Evolutionary conservation across 805 yeast species (phyloP).

Genomic region (Saccharomycopsis selenospora): DNA sequence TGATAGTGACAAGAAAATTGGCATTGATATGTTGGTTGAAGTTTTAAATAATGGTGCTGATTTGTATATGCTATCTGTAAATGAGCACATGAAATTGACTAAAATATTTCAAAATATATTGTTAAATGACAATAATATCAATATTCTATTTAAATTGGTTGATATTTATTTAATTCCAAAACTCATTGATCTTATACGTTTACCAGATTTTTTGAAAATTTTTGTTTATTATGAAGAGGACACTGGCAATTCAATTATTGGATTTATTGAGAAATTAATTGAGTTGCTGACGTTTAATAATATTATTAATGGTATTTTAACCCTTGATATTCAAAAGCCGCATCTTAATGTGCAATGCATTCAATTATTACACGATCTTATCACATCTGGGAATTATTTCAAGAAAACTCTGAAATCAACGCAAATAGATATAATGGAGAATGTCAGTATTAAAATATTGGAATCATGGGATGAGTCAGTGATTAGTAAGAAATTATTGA

Average conservation of each 20-base stretch:
- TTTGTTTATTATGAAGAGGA: constrained; percentile 6
- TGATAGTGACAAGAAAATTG: background rate
- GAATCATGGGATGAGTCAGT: constrained; percentile 5
- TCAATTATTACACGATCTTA: background rate
- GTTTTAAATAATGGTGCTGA: background rate
- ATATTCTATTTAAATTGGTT: constrained; percentile 3
- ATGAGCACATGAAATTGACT: constrained; percentile 7
- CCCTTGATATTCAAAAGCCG: background rate
- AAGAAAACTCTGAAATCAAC: constrained; percentile 3
- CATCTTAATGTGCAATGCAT: background rate
- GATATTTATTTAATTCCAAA: background rate
- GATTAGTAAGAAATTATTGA: constrained; percentile 7
- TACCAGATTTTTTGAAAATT: constrained; percentile 9
- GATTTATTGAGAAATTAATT: constrained; percentile 7
- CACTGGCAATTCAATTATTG: background rate
- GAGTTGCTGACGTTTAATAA: constrained; percentile 13
- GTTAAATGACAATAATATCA: background rate
- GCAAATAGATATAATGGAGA: background rate
- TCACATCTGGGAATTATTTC: background rate
- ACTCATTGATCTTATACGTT: constrained; percentile 9
- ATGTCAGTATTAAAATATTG: constrained; percentile 1
- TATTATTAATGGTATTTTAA: constrained; percentile 5
- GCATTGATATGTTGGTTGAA: constrained; percentile 2
- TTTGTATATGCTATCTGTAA: constrained; percentile 3
- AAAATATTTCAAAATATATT: constrained; percentile 4